These are phyloP conservation scores for Alternaria dauci DNA, from an alignment of 2,329 filamentous ascomycete species.

Conservation along the genomic window DNA sequence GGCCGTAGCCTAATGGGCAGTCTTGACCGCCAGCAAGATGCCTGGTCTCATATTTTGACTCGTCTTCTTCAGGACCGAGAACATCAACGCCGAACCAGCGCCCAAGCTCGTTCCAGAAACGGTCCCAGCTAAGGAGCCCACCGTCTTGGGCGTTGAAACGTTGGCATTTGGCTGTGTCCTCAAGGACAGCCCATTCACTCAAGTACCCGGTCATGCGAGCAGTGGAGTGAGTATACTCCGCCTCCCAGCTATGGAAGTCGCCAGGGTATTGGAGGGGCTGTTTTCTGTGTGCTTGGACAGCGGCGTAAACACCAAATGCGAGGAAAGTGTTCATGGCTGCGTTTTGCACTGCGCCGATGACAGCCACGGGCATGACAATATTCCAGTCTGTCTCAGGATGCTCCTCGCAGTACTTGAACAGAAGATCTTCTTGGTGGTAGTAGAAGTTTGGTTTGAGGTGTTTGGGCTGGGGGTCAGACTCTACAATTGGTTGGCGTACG, in stretches of 20 bases:
- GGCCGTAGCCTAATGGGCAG: constrained; percentile 14
- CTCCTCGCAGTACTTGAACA: constrained; percentile 9
- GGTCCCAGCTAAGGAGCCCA: constrained; percentile 10
- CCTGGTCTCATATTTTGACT: not conserved
- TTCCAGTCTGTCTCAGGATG: constrained; percentile 19
- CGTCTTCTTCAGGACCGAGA: not conserved
- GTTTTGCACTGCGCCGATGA: not conserved
- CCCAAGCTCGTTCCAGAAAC: constrained; percentile 22
- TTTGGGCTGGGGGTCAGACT: constrained; percentile 25
- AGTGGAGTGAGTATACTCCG: constrained; percentile 15
- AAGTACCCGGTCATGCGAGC: constrained; percentile 22
- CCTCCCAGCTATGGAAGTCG: constrained; percentile 17
- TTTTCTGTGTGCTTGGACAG: constrained; percentile 19
- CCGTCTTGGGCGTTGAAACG: constrained; percentile 18
- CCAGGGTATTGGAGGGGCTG: constrained; percentile 13
- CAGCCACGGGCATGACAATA: constrained; percentile 1
- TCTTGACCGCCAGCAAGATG: constrained; percentile 11
- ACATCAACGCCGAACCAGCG: constrained; percentile 19
- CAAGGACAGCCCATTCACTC: constrained; percentile 23
- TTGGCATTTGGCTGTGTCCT: constrained; percentile 18
- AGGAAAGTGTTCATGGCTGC: constrained; percentile 22
- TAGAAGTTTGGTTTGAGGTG: constrained; percentile 26
- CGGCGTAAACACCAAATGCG: constrained; percentile 17
- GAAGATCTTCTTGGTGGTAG: constrained; percentile 23
- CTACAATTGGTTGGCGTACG: constrained; percentile 13